These are phyloP conservation scores for Kuraishia piskuri DNA, from an alignment of 805 yeast genomes.

Conservation along the genomic window DNA sequence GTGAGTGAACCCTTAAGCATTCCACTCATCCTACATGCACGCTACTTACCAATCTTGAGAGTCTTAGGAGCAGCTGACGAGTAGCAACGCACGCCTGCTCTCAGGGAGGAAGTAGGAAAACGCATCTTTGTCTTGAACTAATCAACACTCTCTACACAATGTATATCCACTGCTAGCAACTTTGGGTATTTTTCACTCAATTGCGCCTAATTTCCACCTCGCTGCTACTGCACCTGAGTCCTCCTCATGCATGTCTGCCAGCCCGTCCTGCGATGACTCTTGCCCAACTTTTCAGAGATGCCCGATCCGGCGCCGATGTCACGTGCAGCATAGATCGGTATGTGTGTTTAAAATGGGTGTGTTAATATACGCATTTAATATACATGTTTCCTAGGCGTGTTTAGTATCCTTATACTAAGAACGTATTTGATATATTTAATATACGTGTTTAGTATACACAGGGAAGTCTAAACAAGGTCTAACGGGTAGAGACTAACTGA, in stretches of 20 bases:
- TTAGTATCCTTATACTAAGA: no score
- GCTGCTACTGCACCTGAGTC: not conserved
- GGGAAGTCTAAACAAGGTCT: no score
- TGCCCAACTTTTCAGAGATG: not conserved
- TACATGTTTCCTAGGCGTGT: no score
- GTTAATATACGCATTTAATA: no score
- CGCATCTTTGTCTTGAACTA: slow-evolving; percentile 10
- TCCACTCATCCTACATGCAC: no score
- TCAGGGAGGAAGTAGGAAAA: slow-evolving; percentile 15
- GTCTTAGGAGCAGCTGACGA: slow-evolving; percentile 32
- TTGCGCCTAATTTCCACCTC: not conserved
- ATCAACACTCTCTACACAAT: not conserved
- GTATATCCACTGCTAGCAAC: not conserved
- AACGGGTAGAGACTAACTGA: no score
- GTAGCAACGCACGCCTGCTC: slow-evolving; percentile 14
- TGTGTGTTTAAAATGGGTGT: no score
- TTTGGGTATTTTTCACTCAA: not conserved
- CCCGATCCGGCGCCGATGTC: not conserved
- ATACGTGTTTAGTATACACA: no score
- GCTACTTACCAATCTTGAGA: slow-evolving; percentile 37
- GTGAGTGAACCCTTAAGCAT: no score
- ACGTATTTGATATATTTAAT: no score
- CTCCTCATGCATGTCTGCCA: not conserved
- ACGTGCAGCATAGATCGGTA: no score
- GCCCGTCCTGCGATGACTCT: not conserved